Percentiles rank a stretch among this genome's conserved stretches.
These are phyloP conservation scores for Neocatenulostroma microsporum DNA, from an alignment of 2,329 filamentous ascomycete genomes.

Conservation along the genomic window DNA sequence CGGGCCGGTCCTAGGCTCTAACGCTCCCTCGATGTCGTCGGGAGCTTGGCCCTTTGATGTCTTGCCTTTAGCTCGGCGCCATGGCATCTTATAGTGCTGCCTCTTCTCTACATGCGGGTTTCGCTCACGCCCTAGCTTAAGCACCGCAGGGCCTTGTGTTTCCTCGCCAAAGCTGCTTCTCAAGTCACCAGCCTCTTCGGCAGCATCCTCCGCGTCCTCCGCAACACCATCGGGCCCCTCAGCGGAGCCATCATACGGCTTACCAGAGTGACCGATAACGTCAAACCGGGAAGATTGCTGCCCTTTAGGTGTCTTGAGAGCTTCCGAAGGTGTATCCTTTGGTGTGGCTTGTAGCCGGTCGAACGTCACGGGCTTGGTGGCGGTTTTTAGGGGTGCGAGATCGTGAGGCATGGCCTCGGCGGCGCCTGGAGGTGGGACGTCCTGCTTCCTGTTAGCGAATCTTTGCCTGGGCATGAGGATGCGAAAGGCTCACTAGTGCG, in stretches of 20 bases:
- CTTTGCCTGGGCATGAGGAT: conserved; percentile 6
- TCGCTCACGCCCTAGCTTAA: too few species aligned
- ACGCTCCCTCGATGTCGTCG: too few species aligned
- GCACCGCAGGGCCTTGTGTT: too few species aligned
- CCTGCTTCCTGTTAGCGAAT: conserved; percentile 44
- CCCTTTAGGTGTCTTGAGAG: conserved; percentile 86
- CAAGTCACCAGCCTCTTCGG: conserved; percentile 24
- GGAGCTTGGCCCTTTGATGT: too few species aligned
- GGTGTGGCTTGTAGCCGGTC: conserved; percentile 87
- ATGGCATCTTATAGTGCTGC: too few species aligned
- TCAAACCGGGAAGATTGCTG: conserved; percentile 98
- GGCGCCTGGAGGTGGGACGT: conserved; percentile 83
- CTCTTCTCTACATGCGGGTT: too few species aligned
- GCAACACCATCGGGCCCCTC: too few species aligned
- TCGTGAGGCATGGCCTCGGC: conserved; percentile 98
- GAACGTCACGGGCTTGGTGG: conserved; percentile 80
- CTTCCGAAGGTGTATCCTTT: conserved; percentile 84
- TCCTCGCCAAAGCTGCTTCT: too few species aligned
- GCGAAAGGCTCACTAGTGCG: conserved; percentile 61
- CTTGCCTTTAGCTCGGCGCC: too few species aligned
- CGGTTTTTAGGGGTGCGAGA: conserved; percentile 84
- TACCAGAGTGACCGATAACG: conserved; percentile 95
- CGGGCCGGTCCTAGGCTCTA: too few species aligned
- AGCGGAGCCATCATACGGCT: too few species aligned
- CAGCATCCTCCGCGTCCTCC: conserved; percentile 23